Base-by-base conservation (phyloP, 257 asterid genomes). In the Perilla frutescens region DNA sequence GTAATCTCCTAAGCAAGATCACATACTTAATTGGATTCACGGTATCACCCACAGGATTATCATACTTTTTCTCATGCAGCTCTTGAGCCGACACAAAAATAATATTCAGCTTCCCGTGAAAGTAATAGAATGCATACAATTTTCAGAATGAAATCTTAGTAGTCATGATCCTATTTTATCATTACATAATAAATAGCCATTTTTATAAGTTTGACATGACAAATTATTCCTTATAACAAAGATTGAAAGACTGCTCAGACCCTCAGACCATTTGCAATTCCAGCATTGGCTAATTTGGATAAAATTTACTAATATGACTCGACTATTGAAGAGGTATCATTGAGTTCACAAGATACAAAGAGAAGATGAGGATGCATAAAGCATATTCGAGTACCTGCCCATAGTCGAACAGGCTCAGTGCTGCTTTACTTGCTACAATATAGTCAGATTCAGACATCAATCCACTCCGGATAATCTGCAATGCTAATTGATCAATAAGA, bases 401-500 rank as follows among this genome's bases (percentile, higher is more conserved):
- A 66, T 80, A 95, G 53, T 90, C 90, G 26, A 95, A 95, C 73
- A 95, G 84, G 76, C 85, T 71, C 65, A 90, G 80, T 72, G 99
- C 97, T 77, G 87, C 96, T 66, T 72, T 81, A 66, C 98, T 92
- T 66, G 88, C 97, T 83, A 84, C 85, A 66, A 83, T 81, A 77
- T 81, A 95, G 69, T 95, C 96, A 58, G 87, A 92, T 82, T 76
- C 88, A 79, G 85, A 80, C 96, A 95, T 95, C 79, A 92, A 84
- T 69, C 97, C 94, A 9, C 68, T 79, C 77, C 81, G 76, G 77
- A 95, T 75, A 68, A 95, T 92, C 98, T 95, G 90, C 71, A 81
- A 79, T 29, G 50, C 11, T 76, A 76, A 77, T 62, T 62, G 55
- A 37, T 64, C 71, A 69, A 15, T 62, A 40, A 66, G 15, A 43